Base-by-base conservation (phyloP, 495 filamentous ascomycete genomes). In the Penicillium samsonianum region DNA sequence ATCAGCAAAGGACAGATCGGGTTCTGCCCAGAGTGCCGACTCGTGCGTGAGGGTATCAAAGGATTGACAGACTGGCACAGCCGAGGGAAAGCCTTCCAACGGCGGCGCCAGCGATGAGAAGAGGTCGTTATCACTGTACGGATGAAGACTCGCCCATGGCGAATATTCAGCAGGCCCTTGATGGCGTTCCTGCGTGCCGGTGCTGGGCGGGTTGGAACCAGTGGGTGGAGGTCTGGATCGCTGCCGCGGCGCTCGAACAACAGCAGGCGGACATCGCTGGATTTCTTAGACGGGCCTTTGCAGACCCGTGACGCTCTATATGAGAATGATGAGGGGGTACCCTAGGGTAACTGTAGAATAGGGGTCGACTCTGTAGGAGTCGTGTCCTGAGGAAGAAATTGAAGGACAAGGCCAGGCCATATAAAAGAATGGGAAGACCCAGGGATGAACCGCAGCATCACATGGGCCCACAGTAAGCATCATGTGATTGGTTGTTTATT, bases 231-330 rank as follows among this genome's bases (percentile, higher is more conserved):
- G 49, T 41, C 64, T 65, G 64, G 50, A 58, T 48, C 33, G 49
- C 28, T 42, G 64, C 62, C 47, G 65, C 62, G 64, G 56, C 49
- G 65, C 57, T 53, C 44, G 46, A 45, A 50, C 56, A 65, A 57
- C 51, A 46, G 62, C 55, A 52, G 62, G 59, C 65, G 55, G 61
- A 17, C 67, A 69, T 69, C 57, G 60, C 26, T 57, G 53, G 67
- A 69, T 69, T 12, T 53, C 60, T 67, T 60, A 61, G 52, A 53
- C 61, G 67, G 67, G 67, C 59, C 67, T 63, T 57, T 58, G 67
- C 65, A 63, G 67, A 65, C 67, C 67, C 67, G 64, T 55, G 53
- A 57, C 61, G 66, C 66, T 28, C 35, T 23, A 26, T 17, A 31
- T 2, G 23, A 42, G 16, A 14, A 25, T 23, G 17, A 26, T 19